Base-by-base conservation (phyloP, 495 filamentous ascomycete genomes). In the Neurospora terricola region DNA sequence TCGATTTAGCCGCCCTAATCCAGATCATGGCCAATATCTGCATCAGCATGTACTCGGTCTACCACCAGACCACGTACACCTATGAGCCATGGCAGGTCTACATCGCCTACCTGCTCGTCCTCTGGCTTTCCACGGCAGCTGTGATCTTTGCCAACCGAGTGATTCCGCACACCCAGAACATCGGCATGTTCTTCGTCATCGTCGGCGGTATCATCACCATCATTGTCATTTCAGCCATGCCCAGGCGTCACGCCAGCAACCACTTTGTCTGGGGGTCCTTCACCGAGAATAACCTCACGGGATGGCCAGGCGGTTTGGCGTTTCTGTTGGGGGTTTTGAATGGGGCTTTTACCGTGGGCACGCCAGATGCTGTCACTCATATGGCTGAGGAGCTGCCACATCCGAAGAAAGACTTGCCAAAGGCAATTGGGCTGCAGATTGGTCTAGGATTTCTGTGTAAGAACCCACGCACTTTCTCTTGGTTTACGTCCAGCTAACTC, bases 261-360 rank as follows among this genome's bases (percentile, higher is more conserved):
- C 72, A 83, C 16, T 88, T 87, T 38, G 90, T 93, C 14, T 93
- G 90, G 90, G 79, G 75, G 30, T 82, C 80, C 3, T 83, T 80
- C 8, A 78, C 87, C 14, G 92, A 88, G 83, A 87, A 86, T 16
- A 93, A 93, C 62, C 74, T 83, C n/a, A 91, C 90, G 6, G 90
- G 90, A 0, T 95, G 91, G 83, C 83, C 82, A 36, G 83, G 89
- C 71, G 93, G 92, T 6, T 88, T 97, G 21, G 92, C 90, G 14
- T 97, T 97, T 75, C 81, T 94, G 16, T 82, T 89, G 3, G 93
- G 94, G 2, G 92, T 96, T 78, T 86, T 97, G 30, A 96, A 97
- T 76, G 94, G 93, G 23, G 92, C 94, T 11, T 97, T 91, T 78
- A 89, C 91, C 21, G 89, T 97, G 40, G 94, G 94, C 14, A 94